A percentile compares a stretch with the other conserved stretches of the same genome.
These are phyloP conservation scores for Noccaea caerulescens DNA, from an alignment of 345 rosid genomes.

Conservation along the genomic window DNA sequence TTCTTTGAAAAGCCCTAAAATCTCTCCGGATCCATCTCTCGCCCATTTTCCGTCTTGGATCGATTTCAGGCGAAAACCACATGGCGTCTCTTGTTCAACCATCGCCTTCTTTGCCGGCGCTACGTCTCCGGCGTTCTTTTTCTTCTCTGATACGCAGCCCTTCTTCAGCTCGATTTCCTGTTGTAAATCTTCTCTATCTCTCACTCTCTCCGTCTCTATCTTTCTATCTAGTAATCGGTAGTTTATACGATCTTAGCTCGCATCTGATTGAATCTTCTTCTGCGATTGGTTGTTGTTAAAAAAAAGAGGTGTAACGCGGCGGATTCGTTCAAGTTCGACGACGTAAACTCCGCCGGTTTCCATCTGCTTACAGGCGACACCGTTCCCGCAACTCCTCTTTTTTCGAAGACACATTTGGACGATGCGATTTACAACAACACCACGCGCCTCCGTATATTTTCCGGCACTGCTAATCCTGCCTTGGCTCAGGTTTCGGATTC, in stretches of 20 bases:
- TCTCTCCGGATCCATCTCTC: conserved; percentile 9
- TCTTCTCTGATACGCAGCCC: conserved; percentile 16
- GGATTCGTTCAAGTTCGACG: conserved; percentile 66
- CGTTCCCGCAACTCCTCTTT: conserved; percentile 46
- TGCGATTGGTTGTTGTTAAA: not conserved
- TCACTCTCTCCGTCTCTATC: not conserved
- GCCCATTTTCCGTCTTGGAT: not conserved
- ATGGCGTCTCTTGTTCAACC: conserved; percentile 40
- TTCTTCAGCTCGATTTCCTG: conserved; percentile 37
- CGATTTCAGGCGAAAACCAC: conserved; percentile 2
- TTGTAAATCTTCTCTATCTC: conserved; percentile 28
- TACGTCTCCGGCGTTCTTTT: conserved; percentile 40
- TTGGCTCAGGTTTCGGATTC: conserved; percentile 74
- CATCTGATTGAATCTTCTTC: too few species aligned
- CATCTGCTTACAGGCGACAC: conserved; percentile 47
- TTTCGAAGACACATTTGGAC: conserved; percentile 47
- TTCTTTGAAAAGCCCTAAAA: conserved; percentile 25
- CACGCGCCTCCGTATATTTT: conserved; percentile 82
- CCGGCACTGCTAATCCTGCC: conserved; percentile 94
- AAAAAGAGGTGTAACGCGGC: conserved; percentile 62
- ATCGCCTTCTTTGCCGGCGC: conserved; percentile 24
- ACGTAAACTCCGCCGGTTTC: conserved; percentile 53
- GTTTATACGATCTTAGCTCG: too few species aligned
- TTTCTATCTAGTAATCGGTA: not conserved
- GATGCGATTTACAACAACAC: conserved; percentile 50